Percentiles rank a stretch among this genome's conserved stretches.
Conservation (phyloP, 306 rosid genomes). For the Quercus glauca region DNA sequence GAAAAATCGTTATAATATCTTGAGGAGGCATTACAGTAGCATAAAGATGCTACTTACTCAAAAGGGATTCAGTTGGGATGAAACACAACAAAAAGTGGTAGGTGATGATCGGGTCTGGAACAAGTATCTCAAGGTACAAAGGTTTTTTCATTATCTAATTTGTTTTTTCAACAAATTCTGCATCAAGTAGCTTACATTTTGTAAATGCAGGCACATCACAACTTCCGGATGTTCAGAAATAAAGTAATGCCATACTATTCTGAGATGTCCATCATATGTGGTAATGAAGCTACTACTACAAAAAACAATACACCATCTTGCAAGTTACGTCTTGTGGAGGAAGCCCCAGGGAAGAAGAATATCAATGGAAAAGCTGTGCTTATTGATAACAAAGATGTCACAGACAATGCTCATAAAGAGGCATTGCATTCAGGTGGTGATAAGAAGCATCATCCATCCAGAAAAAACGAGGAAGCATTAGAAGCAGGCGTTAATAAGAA, state of each 20-base stretch:
- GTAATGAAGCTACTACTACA: conserved; percentile 30
- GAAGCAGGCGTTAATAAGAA: conserved; percentile 14
- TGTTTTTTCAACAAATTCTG: neutral
- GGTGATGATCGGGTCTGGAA: conserved; percentile 51
- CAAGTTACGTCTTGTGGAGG: conserved; percentile 29
- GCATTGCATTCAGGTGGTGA: conserved; percentile 16
- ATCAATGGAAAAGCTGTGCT: conserved; percentile 17
- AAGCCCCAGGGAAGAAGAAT: conserved; percentile 13
- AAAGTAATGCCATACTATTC: conserved; percentile 52
- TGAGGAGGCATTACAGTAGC: conserved; percentile 46
- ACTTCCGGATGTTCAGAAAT: conserved; percentile 33
- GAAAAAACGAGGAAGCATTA: neutral
- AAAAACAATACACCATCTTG: conserved; percentile 3
- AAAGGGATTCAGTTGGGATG: conserved; percentile 53
- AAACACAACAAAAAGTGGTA: conserved; percentile 38
- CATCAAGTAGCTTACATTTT: neutral
- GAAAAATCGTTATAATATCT: conserved; percentile 44
- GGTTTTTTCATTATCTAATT: neutral
- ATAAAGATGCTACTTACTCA: conserved; percentile 41
- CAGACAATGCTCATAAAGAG: neutral
- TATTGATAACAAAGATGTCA: neutral
- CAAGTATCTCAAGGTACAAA: conserved; percentile 41
- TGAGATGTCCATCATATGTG: conserved; percentile 40
- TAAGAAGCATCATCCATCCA: neutral
- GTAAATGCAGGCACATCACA: conserved; percentile 47